phyloP scores from a whole-genome alignment of 2,329 filamentous ascomycete genomes.

The Corinectria fuckeliana region DNA sequence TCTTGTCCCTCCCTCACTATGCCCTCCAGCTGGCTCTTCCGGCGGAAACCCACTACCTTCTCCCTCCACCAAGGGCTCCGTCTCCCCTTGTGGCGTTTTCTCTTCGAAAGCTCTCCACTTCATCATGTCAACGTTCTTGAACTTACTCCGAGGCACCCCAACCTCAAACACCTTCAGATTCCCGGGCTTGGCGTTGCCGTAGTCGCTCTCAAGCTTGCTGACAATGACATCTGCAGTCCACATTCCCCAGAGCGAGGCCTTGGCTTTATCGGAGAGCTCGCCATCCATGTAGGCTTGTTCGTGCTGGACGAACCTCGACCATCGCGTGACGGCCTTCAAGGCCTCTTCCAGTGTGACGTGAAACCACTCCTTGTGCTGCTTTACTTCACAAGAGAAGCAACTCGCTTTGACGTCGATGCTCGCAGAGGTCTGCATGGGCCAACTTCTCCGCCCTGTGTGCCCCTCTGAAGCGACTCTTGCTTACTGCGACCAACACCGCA shows the following conservation, averaged over 20 bases:
- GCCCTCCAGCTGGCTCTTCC: not conserved
- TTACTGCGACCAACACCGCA: not conserved
- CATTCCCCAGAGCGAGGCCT: not conserved
- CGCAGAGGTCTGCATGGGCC: not conserved
- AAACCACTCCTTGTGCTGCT: not conserved
- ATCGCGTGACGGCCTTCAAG: not conserved
- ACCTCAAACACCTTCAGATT: not conserved
- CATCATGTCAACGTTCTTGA: not conserved
- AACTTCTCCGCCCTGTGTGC: not conserved
- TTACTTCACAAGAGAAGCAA: not conserved
- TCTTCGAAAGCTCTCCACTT: not conserved
- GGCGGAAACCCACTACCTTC: too few species aligned
- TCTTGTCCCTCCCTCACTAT: not conserved
- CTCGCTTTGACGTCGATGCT: not conserved
- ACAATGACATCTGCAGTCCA: not conserved
- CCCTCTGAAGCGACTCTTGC: not conserved
- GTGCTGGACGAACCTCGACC: not conserved
- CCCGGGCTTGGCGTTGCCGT: not conserved
- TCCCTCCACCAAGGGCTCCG: too few species aligned
- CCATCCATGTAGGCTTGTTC: not conserved
- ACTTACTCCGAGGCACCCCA: not conserved
- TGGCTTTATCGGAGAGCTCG: not conserved
- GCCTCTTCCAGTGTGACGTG: not conserved
- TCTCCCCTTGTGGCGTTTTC: not conserved
- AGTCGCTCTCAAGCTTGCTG: not conserved